phyloP scores from a whole-genome alignment of 306 rosid genomes.

The Begonia peltatifolia region DNA sequence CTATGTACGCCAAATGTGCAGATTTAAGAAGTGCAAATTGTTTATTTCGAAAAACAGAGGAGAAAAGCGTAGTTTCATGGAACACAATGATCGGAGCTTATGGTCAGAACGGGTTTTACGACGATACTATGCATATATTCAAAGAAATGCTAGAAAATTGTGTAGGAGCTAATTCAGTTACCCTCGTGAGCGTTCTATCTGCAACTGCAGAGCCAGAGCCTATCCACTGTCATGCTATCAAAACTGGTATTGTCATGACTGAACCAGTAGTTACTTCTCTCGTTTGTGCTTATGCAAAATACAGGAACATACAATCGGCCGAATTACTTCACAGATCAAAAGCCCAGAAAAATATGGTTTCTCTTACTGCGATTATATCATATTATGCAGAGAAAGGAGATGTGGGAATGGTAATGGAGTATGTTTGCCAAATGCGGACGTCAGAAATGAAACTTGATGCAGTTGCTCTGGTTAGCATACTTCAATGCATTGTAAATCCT shows the following conservation, averaged over 20 bases:
- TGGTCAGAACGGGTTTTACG: conserved; percentile 39
- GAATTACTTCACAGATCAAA: conserved; percentile 27
- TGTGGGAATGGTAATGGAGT: conserved; percentile 25
- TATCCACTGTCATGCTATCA: conserved; percentile 38
- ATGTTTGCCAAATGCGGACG: conserved; percentile 30
- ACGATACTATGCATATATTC: conserved; percentile 35
- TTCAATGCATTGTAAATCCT: conserved; percentile 48
- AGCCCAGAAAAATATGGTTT: conserved; percentile 39
- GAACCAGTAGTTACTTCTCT: conserved; percentile 52
- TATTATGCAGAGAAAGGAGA: conserved; percentile 45
- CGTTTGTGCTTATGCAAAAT: conserved; percentile 47
- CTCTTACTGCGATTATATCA: conserved; percentile 52
- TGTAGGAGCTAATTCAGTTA: conserved; percentile 40
- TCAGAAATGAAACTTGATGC: conserved; percentile 48
- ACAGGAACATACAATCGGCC: conserved; percentile 29
- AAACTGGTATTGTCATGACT: conserved; percentile 32
- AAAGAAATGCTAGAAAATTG: conserved; percentile 38
- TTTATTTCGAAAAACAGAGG: conserved; percentile 41
- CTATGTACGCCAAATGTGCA: conserved; percentile 62
- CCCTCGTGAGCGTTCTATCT: conserved; percentile 50
- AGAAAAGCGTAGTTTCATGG: conserved; percentile 59
- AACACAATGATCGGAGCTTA: conserved; percentile 72
- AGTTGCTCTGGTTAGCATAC: conserved; percentile 51
- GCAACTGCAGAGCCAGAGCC: conserved; percentile 36
- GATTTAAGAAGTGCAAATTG: conserved; percentile 38